Conservation (phyloP, 2,329 filamentous ascomycete species). For the Pseudofabraea citricarpa region DNA sequence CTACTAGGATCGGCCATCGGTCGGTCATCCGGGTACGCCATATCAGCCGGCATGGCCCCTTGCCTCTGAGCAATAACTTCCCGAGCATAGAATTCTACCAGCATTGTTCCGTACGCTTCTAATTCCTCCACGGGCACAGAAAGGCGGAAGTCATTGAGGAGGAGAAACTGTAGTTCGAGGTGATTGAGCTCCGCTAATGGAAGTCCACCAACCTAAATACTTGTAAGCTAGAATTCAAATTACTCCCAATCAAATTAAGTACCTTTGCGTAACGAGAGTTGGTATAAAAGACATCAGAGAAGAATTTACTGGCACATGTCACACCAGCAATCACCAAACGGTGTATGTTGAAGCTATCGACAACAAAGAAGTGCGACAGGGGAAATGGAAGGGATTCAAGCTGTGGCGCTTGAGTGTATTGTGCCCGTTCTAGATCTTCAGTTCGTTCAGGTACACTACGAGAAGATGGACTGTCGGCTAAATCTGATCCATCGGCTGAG, state of each 20-base stretch:
- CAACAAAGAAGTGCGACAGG: slow-evolving; percentile 76
- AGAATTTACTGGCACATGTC: slow-evolving; percentile 98
- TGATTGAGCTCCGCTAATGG: slow-evolving; percentile 92
- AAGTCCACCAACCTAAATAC: slow-evolving; percentile 80
- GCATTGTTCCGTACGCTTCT: slow-evolving; percentile 95
- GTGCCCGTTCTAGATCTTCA: slow-evolving; percentile 20
- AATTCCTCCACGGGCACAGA: slow-evolving; percentile 91
- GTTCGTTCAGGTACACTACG: slow-evolving; percentile 22
- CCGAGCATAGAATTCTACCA: slow-evolving; percentile 94
- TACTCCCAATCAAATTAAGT: too few species aligned
- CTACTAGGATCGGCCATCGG: background rate
- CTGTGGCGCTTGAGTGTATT: slow-evolving; percentile 21
- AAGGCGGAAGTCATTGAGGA: slow-evolving; percentile 93
- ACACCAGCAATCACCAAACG: slow-evolving; percentile 94
- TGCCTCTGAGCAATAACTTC: slow-evolving; percentile 68
- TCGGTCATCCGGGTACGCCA: slow-evolving; percentile 18
- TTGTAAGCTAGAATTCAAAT: too few species aligned
- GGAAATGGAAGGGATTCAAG: slow-evolving; percentile 19
- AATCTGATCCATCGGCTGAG: slow-evolving; percentile 24
- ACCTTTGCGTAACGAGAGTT: slow-evolving; percentile 99
- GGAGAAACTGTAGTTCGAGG: slow-evolving; percentile 89
- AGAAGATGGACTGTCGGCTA: slow-evolving; percentile 22
- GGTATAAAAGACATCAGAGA: slow-evolving; percentile 97
- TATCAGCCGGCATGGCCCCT: slow-evolving; percentile 14
- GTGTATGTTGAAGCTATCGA: slow-evolving; percentile 99